Base-by-base conservation (phyloP, 805 yeast genomes). In the Saccharomycopsis sp. region DNA sequence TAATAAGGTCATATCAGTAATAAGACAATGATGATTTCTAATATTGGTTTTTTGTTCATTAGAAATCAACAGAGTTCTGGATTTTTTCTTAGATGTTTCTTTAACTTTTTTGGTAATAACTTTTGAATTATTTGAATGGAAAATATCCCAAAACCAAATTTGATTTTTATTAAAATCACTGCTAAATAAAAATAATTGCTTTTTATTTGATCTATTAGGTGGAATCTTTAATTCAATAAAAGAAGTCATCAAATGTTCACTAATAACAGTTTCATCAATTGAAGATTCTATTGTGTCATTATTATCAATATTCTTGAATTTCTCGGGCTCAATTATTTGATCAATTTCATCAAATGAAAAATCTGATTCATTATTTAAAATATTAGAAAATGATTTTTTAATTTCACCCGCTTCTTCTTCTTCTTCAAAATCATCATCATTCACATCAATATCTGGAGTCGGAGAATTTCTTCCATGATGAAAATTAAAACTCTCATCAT, bases 21-120 rank as follows among this genome's bases (percentile, higher is more conserved):
- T 66, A 2, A 61, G 49, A 41, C 78, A 83, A 29, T 63, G 67
- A 44, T 74, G 80, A 32, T 61, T 62, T 37, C 63, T 60, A 36
- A 67, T 59, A 15, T 62, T 38, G 21, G 60, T 67, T 23, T 59
- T 62, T 41, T 72, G 79, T 36, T 65, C 71, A 6, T 54, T 56
- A 2, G 68, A 54, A 23, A 69, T 60, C 5, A 65, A 45, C 1
- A 66, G 57, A 5, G 57, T 36, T 46, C 50, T 28, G 37, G 43
- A 40, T 48, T 48, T 43, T 34, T 23, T 42, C 3, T 9, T 5
- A 5, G 3, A 34, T 21, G 26, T 36, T 33, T 31, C 46, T 36
- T 34, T 31, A 33, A n/a, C n/a, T 38, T 34, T 19, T 31, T 23
- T 20, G 21, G 17, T 12, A 13, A 38, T 36, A 17, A 31, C 25